Evolutionary conservation across 169 alveolate genomes (phyloP).

Genomic region (Plasmodium fragile): DNA sequence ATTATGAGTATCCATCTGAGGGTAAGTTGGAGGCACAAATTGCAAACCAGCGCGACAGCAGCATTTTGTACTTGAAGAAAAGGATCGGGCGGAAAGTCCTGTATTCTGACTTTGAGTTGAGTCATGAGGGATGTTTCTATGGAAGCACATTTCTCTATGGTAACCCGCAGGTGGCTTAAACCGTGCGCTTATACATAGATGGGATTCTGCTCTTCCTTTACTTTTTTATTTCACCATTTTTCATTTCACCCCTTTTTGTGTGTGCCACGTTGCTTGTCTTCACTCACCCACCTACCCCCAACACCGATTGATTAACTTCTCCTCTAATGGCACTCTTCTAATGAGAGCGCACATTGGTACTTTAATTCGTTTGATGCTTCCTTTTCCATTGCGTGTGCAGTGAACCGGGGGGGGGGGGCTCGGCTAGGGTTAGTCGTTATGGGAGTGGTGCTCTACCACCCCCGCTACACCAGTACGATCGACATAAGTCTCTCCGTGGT

Average conservation of each 20-base stretch:
- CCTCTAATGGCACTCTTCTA: neutral
- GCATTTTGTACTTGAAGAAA: slow-evolving; percentile 35
- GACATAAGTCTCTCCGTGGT: neutral
- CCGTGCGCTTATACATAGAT: neutral
- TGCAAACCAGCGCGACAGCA: neutral
- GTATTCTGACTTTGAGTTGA: slow-evolving; percentile 35
- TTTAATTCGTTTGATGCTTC: neutral
- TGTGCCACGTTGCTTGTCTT: neutral
- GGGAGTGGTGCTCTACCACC: neutral
- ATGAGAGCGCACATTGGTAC: neutral
- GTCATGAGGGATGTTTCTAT: slow-evolving; percentile 16
- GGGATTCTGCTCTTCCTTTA: neutral
- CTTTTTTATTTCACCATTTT: neutral
- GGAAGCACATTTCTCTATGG: slow-evolving; percentile 19
- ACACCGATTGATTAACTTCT: neutral
- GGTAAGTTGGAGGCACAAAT: slow-evolving; percentile 11
- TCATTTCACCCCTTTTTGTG: neutral
- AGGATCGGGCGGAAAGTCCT: neutral
- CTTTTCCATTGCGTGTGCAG: neutral
- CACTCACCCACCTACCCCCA: neutral
- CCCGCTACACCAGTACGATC: neutral
- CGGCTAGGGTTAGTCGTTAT: neutral
- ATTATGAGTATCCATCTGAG: slow-evolving; percentile 22
- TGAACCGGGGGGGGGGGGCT: neutral
- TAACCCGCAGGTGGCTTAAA: neutral